Evolutionary conservation across 257 asterid species (phyloP), one percentile per base, ranked within the genome.

Genomic region (Dorcoceras hygrometricum): DNA sequence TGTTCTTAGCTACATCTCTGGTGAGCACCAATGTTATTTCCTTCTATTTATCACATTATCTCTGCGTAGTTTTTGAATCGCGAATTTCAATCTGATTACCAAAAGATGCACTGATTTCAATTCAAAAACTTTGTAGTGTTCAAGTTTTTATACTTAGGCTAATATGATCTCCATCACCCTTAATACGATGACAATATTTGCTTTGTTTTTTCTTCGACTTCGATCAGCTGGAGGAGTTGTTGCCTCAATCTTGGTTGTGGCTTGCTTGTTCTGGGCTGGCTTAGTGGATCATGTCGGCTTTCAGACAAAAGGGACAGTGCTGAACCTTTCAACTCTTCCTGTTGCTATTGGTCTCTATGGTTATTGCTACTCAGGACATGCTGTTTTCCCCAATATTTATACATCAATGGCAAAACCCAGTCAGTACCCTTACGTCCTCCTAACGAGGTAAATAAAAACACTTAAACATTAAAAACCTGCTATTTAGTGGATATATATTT

Each of bases 261-360:
- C 76, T 61, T 84, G 93, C 80, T 80, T 94, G 77, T 88, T 88
- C 77, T 90, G 98, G 99, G 80, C 69, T 56, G 96, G 99, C 22
- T 74, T 89, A 77, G 96, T 94, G 65, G 96, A 94, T 77, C 75
- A 84, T 2, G 82, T 85, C 34, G 89, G 81, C 23, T 76, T 81
- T 65, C 77, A 87, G 71, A 68, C 89, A 20, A 62, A 73, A 63
- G 79, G 83, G 53, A 80, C 86, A 0, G 60, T 81, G 7, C 61
- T 94, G 32, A 90, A 90, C 81, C 87, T 94, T 57, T 79, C 98
- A 3, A 79, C 87, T 60, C 91, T 94, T 63, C 99, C 99, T 0
- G 99, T 94, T 66, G 96, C 99, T 28, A 76, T 94, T 24, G 99
- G 99, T 59, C 89, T 94, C 27, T 94, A 89, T 23, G 99, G 98